These are phyloP conservation scores for Ustilago trichophora DNA, from an alignment of 1,284 basidiomycete genomes.

Conservation along the genomic window DNA sequence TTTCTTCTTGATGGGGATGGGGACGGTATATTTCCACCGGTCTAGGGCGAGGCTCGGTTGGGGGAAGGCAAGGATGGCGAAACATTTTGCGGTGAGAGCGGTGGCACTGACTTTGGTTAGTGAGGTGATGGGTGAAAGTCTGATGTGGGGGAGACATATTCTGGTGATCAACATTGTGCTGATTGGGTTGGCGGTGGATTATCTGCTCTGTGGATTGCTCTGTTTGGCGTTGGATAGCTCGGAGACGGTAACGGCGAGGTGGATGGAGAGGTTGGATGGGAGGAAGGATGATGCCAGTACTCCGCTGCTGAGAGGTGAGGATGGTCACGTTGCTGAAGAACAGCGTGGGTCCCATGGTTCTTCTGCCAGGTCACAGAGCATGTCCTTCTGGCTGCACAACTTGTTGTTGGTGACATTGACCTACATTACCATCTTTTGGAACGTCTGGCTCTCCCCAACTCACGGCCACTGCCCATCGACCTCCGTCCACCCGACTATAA, in stretches of 20 bases:
- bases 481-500: neutral
- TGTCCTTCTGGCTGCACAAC: conserved; percentile 44
- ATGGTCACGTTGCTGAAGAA: neutral
- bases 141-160: conserved; percentile 16
- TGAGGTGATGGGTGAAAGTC: conserved; percentile 17
- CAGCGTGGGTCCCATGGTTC: neutral
- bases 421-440: conserved; percentile 42
- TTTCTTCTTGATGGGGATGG: conserved; percentile 54
- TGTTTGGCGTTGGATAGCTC: conserved; percentile 22
- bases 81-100: conserved; percentile 33
- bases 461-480: conserved; percentile 26
- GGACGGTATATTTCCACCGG: conserved; percentile 44
- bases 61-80: conserved; percentile 9
- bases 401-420: conserved; percentile 18
- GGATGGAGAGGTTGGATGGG: conserved; percentile 6
- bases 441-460: conserved; percentile 42
- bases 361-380: conserved; percentile 3
- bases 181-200: conserved; percentile 48
- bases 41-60: conserved; percentile 29
- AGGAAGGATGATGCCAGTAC: neutral
- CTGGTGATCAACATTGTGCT: conserved; percentile 48
- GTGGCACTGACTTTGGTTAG: conserved; percentile 42
- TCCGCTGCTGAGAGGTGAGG: neutral
- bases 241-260: conserved; percentile 7
- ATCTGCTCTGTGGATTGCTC: conserved; percentile 40